These are phyloP conservation scores for Penicillium ochrochloron DNA, from an alignment of 495 filamentous ascomycete species.

Conservation along the genomic window DNA sequence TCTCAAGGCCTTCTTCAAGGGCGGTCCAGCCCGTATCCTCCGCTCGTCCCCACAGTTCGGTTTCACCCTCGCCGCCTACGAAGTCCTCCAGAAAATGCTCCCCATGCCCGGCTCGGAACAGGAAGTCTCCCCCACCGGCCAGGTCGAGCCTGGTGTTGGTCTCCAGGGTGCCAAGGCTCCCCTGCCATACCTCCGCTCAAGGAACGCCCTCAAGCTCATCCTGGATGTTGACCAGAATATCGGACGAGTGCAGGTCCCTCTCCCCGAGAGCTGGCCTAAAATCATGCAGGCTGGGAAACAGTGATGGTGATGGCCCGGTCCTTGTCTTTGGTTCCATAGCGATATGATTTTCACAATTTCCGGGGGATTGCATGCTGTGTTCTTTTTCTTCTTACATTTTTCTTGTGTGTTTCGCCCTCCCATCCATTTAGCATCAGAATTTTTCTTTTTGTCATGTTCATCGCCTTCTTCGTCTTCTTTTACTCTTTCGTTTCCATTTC, in stretches of 20 bases:
- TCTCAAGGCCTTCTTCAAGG: constrained; percentile 96
- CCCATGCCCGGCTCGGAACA: constrained; percentile 75
- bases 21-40: constrained; percentile 90
- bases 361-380: constrained; percentile 19
- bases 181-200: constrained; percentile 80
- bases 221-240: constrained; percentile 93
- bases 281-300: constrained; percentile 42
- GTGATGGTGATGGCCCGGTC: constrained; percentile 16
- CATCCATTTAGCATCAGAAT: constrained; percentile 35
- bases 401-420: background rate
- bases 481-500: constrained; percentile 4
- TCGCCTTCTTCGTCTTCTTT: background rate
- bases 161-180: constrained; percentile 63
- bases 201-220: constrained; percentile 96
- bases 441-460: constrained; percentile 15
- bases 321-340: constrained; percentile 36
- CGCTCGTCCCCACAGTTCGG: constrained; percentile 97
- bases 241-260: constrained; percentile 66
- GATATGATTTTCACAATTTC: constrained; percentile 26
- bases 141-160: constrained; percentile 60
- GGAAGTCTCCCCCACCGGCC: constrained; percentile 48
- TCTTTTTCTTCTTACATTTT: constrained; percentile 10
- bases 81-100: constrained; percentile 81
- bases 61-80: constrained; percentile 94
- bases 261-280: constrained; percentile 52